Base-by-base conservation (phyloP, 495 filamentous ascomycete species). In the Annulohypoxylon bovei region DNA sequence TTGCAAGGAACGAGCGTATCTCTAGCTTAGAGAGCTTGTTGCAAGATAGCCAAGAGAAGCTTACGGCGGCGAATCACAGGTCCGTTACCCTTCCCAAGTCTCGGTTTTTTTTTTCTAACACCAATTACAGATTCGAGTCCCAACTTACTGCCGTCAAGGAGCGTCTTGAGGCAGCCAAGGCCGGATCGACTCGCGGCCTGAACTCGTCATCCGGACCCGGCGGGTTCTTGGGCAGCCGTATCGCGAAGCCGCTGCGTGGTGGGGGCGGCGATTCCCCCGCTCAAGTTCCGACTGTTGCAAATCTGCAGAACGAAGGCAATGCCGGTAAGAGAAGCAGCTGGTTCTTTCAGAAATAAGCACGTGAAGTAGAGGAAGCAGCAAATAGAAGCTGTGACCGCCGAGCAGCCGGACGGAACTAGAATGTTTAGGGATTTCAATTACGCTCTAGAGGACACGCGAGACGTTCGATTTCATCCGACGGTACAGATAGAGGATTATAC, bases 121-220 rank as follows among this genome's bases (percentile, higher is more conserved):
- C 20, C 11, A 54, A 4, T 57, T 18, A 50, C 77, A 97, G 95
- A 79, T 99, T 99, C 85, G 95, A 99, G 85, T 89, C 91, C 14
- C 95, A 99, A 82, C 91, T 99, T 77, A 91, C 94, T 4, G 94
- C 94, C 61, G 95, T 99, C 78, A 98, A 98, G 83, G 95, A 98
- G 81, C 91, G 95, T 68, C 89, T 98, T 61, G 95, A 98, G 80
- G 94, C 94, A 56, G 95, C 93, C 72, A 99, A 98, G 81, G 86
- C 89, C 56, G 93, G 93, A 70, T 92, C 89, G 59, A 95, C 94
- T 11, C 91, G 93, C 64, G 92, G 92, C 54, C 85, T 97, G 30
- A 87, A 89, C 61, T 86, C 88, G 44, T 79, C 86, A 11, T 85
- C 89, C 50, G 86, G 86, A 57, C 12, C 50, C 9, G 86, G 86